Evolutionary conservation across 139 green algal species (phyloP).

Genomic region (Tetratostichococcus sp.): DNA sequence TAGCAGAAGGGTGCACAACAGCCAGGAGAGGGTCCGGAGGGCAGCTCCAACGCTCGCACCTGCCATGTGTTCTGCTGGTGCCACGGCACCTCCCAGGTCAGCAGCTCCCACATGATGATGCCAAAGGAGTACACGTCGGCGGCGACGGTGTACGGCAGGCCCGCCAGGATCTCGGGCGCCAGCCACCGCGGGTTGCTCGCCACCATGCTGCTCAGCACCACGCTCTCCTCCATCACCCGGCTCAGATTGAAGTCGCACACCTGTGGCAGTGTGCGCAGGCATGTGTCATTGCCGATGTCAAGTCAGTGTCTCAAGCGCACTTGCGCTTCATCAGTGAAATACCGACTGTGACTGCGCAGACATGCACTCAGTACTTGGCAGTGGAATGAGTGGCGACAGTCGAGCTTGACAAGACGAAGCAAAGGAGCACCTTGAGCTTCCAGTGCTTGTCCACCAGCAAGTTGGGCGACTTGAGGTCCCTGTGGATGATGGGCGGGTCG

Average conservation of each 20-base stretch:
- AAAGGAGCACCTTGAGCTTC: conserved; percentile 46
- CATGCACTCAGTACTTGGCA: no score
- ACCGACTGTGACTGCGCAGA: no score
- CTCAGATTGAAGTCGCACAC: conserved; percentile 60
- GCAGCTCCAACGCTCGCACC: conserved; percentile 27
- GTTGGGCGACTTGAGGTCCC: conserved; percentile 62
- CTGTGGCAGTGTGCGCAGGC: no score
- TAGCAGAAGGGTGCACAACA: no score
- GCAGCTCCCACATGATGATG: conserved; percentile 62
- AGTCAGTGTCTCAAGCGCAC: no score
- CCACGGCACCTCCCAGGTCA: conserved; percentile 85
- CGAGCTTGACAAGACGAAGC: no score
- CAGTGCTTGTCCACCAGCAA: conserved; percentile 59
- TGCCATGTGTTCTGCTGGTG: conserved; percentile 50
- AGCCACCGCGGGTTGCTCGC: conserved; percentile 59
- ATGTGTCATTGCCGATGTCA: no score
- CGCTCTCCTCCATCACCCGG: conserved; percentile 46
- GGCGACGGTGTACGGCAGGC: conserved; percentile 31
- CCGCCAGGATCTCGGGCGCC: conserved; percentile 55
- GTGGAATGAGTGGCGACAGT: not conserved
- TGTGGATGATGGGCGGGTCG: conserved; percentile 55
- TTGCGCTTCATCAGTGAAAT: no score
- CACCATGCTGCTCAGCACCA: conserved; percentile 43
- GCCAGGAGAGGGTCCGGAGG: no score
- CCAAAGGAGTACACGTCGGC: conserved; percentile 59